phyloP scores from a whole-genome alignment of 495 filamentous ascomycete species.

The Neurospora hispaniola region DNA sequence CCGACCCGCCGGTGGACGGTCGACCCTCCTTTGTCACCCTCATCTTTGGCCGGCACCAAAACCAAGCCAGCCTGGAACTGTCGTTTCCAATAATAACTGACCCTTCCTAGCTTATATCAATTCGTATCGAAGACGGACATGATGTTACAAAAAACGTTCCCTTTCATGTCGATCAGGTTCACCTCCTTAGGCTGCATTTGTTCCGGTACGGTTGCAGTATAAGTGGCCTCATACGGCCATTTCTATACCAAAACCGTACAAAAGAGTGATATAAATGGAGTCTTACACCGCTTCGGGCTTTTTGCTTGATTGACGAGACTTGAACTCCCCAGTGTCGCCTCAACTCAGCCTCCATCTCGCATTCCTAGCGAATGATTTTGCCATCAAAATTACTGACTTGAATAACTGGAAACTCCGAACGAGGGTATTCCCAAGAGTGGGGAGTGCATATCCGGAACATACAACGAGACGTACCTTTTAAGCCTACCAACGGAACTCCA shows the following conservation, averaged over 20 bases:
- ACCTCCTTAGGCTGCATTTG: too few relatives aligned
- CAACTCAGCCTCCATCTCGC: background rate
- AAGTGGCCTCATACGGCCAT: too few relatives aligned
- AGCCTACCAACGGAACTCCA: too few relatives aligned
- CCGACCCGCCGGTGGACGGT: background rate
- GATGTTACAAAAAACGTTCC: background rate
- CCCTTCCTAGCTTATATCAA: background rate
- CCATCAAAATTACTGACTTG: background rate
- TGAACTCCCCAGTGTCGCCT: background rate
- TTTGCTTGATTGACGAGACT: background rate
- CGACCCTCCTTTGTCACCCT: background rate
- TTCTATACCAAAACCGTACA: too few relatives aligned
- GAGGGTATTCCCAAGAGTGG: background rate
- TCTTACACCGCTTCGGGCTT: background rate
- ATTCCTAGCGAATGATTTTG: background rate
- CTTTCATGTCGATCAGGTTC: background rate
- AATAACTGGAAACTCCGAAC: background rate
- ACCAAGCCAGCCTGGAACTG: background rate
- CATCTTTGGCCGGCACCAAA: background rate
- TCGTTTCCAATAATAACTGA: background rate
- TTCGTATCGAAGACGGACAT: background rate
- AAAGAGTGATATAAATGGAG: too few relatives aligned
- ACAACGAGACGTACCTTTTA: too few relatives aligned
- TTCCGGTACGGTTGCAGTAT: too few relatives aligned
- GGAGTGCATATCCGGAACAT: too few relatives aligned